Evolutionary conservation across 495 filamentous ascomycete species (phyloP).

Genomic region (Talaromyces nanjingensis): DNA sequence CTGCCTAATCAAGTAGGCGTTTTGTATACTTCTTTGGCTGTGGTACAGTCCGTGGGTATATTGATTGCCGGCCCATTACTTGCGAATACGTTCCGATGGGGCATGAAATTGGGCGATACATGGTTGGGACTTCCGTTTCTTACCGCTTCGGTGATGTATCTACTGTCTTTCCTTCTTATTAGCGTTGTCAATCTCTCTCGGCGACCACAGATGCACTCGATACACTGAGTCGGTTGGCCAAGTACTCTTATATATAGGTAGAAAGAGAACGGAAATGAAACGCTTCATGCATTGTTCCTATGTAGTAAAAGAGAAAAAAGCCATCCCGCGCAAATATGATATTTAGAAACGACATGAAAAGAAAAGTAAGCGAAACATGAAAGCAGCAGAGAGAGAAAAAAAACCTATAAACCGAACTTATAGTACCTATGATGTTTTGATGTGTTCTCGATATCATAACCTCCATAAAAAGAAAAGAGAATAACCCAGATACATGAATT

Average conservation of each 20-base stretch:
- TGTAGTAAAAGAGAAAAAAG: neutral
- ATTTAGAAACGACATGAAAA: neutral
- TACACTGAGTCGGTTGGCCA: slow-evolving; percentile 15
- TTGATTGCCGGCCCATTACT: slow-evolving; percentile 30
- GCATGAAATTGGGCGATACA: slow-evolving; percentile 28
- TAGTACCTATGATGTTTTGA: neutral
- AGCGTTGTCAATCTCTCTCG: slow-evolving; percentile 24
- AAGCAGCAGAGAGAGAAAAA: neutral
- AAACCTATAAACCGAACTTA: neutral
- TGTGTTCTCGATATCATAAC: neutral
- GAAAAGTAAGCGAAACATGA: neutral
- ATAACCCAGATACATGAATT: neutral
- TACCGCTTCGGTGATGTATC: slow-evolving; percentile 24
- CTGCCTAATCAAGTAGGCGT: slow-evolving; percentile 25
- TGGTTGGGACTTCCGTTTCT: slow-evolving; percentile 25
- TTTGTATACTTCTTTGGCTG: slow-evolving; percentile 27
- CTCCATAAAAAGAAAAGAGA: neutral
- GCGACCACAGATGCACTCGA: slow-evolving; percentile 43
- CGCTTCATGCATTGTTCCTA: neutral
- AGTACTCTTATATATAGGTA: neutral
- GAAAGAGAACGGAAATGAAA: neutral
- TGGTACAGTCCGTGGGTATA: slow-evolving; percentile 23
- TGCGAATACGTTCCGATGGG: slow-evolving; percentile 27
- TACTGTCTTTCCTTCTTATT: slow-evolving; percentile 40
- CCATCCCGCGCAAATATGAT: neutral